phyloP scores from a whole-genome alignment of 805 yeast species.

The Candida ipomoeae region DNA sequence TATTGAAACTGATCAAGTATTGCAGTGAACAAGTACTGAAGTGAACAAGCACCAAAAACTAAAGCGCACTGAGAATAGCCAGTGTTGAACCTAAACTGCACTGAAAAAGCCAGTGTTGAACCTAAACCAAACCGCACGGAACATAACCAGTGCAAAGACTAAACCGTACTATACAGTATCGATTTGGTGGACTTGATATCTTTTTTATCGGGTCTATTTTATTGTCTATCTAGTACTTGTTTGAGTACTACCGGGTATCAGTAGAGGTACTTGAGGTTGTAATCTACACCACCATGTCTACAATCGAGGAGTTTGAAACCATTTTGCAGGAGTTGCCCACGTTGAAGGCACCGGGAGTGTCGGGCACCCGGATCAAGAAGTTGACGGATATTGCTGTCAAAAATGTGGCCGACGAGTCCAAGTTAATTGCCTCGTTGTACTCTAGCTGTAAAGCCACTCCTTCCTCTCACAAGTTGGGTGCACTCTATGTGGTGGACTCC shows the following conservation, averaged over 20 bases:
- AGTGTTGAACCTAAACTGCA: background rate
- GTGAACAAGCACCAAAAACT: background rate
- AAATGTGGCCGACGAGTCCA: slow-evolving; percentile 56
- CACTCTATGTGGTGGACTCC: slow-evolving; percentile 88
- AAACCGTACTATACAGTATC: background rate
- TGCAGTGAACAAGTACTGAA: background rate
- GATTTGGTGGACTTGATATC: background rate
- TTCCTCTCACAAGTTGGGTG: slow-evolving; percentile 81
- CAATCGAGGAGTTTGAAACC: slow-evolving; percentile 44
- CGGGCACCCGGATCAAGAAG: slow-evolving; percentile 90
- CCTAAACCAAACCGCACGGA: background rate
- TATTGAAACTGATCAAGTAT: background rate
- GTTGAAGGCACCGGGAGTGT: slow-evolving; percentile 84
- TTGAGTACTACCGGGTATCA: slow-evolving; percentile 1
- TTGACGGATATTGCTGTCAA: slow-evolving; percentile 73
- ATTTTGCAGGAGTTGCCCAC: slow-evolving; percentile 48
- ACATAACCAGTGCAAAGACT: background rate
- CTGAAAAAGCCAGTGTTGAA: slow-evolving; percentile 4
- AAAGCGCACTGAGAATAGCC: background rate
- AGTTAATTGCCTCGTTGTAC: slow-evolving; percentile 54
- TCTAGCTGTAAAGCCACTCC: slow-evolving; percentile 70
- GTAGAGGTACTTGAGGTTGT: slow-evolving; percentile 3
- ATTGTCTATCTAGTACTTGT: background rate
- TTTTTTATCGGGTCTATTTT: background rate
- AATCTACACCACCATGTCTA: slow-evolving; percentile 28